Conservation (phyloP, 164 flowering plant species). For the Nymphaea colorata region DNA sequence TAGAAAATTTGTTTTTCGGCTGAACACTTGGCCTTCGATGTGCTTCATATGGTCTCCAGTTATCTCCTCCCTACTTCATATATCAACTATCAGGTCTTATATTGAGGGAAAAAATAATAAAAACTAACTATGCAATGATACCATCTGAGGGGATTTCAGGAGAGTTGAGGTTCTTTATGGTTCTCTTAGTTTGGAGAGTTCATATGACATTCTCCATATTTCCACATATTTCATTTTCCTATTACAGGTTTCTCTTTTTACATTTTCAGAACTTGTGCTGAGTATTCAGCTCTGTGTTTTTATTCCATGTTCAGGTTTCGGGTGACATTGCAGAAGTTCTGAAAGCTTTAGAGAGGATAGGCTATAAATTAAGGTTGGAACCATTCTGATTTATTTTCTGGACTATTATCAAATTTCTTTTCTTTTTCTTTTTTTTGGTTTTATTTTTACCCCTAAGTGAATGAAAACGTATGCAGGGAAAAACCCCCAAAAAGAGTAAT, state of each 20-base stretch:
- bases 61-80: neutral
- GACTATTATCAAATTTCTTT: neutral
- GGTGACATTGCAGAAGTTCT: slow-evolving; percentile 64
- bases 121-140: too few relatives aligned
- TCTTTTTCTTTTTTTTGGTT: neutral
- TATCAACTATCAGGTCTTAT: too few relatives aligned
- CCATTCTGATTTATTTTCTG: neutral
- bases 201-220: neutral
- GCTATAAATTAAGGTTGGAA: slow-evolving; percentile 53
- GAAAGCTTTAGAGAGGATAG: slow-evolving; percentile 67
- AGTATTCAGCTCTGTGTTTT: slow-evolving; percentile 1
- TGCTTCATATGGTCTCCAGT: neutral
- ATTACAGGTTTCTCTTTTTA: too few relatives aligned
- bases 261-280: neutral
- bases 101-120: too few relatives aligned
- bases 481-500: slow-evolving; percentile 73
- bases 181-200: neutral
- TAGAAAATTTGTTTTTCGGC: too few relatives aligned
- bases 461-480: slow-evolving; percentile 30
- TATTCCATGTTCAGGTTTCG: slow-evolving; percentile 39
- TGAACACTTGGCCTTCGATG: neutral
- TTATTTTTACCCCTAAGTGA: too few relatives aligned
- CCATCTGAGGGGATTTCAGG: neutral
- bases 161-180: neutral
- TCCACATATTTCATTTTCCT: neutral